phyloP scores from a whole-genome alignment of 2,329 filamentous ascomycete genomes.

The Peltaster fructicola region DNA sequence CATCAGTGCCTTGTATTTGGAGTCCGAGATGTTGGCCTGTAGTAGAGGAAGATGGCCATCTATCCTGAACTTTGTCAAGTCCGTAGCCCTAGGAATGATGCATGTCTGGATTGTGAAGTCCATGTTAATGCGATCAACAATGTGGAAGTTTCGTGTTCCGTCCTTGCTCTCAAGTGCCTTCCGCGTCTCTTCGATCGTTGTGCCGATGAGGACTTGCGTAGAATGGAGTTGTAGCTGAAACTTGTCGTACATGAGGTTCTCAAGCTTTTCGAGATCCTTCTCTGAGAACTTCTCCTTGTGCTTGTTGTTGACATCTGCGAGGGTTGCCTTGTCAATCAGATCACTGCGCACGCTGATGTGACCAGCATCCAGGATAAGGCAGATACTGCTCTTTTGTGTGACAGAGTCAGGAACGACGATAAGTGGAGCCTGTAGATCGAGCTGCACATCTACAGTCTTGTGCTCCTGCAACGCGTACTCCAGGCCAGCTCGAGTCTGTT shows the following conservation, averaged over 20 bases:
- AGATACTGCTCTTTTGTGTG: slow-evolving; percentile 60
- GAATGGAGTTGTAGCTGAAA: slow-evolving; percentile 86
- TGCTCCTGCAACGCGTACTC: slow-evolving; percentile 96
- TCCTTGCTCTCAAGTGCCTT: slow-evolving; percentile 56
- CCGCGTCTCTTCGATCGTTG: slow-evolving; percentile 79
- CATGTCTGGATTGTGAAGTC: slow-evolving; percentile 93
- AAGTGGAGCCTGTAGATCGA: slow-evolving; percentile 87
- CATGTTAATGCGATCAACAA: slow-evolving; percentile 94
- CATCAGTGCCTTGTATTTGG: slow-evolving; percentile 96
- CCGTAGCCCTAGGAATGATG: slow-evolving; percentile 88
- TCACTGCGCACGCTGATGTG: slow-evolving; percentile 90
- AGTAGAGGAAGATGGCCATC: slow-evolving; percentile 84
- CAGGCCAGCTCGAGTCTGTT: slow-evolving; percentile 87
- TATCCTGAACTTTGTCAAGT: slow-evolving; percentile 78
- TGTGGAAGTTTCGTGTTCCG: slow-evolving; percentile 52
- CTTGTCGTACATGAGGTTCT: slow-evolving; percentile 93
- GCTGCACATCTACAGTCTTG: slow-evolving; percentile 90
- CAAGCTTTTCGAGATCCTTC: slow-evolving; percentile 71
- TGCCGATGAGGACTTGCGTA: slow-evolving; percentile 87
- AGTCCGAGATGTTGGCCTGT: slow-evolving; percentile 80
- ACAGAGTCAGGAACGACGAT: slow-evolving; percentile 95
- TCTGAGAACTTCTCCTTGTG: slow-evolving; percentile 76
- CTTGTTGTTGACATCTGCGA: slow-evolving; percentile 80
- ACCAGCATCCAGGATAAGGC: slow-evolving; percentile 87
- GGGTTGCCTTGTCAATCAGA: slow-evolving; percentile 75